Conservation (phyloP, 2,329 filamentous ascomycete species). For the Aphanocladium album region DNA sequence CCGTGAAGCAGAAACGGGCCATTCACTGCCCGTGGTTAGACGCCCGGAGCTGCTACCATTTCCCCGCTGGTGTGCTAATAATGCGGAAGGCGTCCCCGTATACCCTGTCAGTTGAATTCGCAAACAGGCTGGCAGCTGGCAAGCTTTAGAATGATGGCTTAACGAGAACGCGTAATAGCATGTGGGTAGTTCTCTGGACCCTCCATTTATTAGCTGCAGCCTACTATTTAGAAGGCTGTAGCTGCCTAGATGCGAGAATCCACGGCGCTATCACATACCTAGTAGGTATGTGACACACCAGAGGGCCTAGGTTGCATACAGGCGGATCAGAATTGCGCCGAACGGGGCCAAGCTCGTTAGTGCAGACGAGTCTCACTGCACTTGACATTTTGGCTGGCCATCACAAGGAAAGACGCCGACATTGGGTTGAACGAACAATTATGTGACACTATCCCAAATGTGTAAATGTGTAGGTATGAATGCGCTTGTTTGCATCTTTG, state of each 20-base stretch:
- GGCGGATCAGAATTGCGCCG: not conserved
- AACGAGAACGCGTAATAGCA: no score
- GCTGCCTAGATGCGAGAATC: not conserved
- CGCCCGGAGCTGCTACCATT: not conserved
- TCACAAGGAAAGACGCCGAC: no score
- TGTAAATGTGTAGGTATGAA: no score
- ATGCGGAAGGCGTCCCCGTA: not conserved
- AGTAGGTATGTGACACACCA: not conserved
- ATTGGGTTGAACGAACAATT: no score
- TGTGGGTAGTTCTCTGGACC: no score
- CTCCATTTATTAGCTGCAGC: no score
- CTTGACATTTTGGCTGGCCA: no score
- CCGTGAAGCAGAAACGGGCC: not conserved
- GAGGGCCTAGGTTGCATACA: not conserved
- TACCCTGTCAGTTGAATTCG: slow-evolving; percentile 1
- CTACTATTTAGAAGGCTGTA: not conserved
- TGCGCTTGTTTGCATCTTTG: no score
- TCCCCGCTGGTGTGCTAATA: not conserved
- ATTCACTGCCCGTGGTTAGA: not conserved
- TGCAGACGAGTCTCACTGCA: not conserved
- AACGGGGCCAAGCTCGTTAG: no score
- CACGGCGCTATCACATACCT: not conserved
- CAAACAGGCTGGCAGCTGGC: no score
- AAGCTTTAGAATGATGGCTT: no score
- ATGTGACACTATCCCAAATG: no score